Evolutionary conservation across 306 rosid genomes (phyloP), one percentile per base, ranked within the genome.

Genomic region (Rosa rugosa): DNA sequence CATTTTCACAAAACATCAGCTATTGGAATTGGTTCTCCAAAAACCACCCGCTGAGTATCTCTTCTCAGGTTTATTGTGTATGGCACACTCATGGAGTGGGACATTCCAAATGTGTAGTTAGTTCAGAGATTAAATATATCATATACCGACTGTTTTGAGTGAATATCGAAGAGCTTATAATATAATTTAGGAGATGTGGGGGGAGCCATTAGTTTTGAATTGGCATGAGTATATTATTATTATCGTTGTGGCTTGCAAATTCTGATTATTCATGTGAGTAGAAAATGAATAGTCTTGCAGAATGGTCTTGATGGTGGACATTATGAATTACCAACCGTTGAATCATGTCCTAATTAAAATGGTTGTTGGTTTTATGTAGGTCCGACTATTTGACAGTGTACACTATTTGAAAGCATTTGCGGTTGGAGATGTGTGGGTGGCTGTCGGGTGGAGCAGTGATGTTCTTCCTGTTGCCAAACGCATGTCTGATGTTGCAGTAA

Each of bases 371-470:
- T 76, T 82, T 86, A 59, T 81, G 72, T 82, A 92, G 97, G 97
- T 94, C 69, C 93, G 89, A 51, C 85, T 91, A 75, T 92, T 92
- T 71, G 99, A 92, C 84, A 89, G 90, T 72, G 81, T 75, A 14
- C 83, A 87, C 88, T 94, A 94, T 75, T 83, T 94, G 75, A 94
- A 94, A 90, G 94, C 98, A 72, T 89, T 92, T 84, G 97, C 93
- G 73, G 90, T 87, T 70, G 98, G 97, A 71, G 97, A 94, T 25
- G 94, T 89, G 74, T 94, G 97, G 97, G 92, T 94, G 69, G 96
- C 97, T 78, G 99, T 92, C 81, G 99, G 99, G 65, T 91, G 97
- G 99, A 92, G 99, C 67, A 89, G 97, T 27, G 99, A 94, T 83
- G 82, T 92, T 75, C 87, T 94, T 86, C 97, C 97, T 69, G 80